Evolutionary conservation across 345 rosid species (phyloP).

Genomic region (Turritis glabra): DNA sequence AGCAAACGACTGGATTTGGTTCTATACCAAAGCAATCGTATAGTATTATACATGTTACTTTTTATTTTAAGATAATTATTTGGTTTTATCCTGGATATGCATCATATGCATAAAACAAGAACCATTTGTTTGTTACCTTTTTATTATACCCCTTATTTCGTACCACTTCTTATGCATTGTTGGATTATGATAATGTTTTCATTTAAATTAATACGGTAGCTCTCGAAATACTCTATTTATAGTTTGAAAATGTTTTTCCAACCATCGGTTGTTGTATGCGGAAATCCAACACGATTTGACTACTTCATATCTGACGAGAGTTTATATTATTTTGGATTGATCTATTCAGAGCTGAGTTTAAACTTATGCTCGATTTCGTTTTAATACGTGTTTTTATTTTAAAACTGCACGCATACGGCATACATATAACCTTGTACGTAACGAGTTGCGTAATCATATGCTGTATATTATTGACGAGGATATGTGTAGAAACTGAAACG

Average conservation of each 20-base stretch:
- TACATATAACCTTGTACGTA: conserved; percentile 1
- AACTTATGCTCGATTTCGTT: background rate
- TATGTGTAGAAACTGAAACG: background rate
- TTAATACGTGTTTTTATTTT: background rate
- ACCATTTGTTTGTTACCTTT: background rate
- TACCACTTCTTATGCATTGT: background rate
- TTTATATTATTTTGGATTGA: background rate
- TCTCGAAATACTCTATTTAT: background rate
- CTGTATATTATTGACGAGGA: conserved; percentile 7
- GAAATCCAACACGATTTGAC: background rate
- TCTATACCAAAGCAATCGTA: background rate
- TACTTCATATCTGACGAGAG: background rate
- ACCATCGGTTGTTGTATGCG: conserved; percentile 2
- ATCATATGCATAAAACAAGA: background rate
- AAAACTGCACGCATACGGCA: background rate
- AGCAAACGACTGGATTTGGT: conserved; percentile 11
- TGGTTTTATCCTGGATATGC: background rate
- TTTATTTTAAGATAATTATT: background rate
- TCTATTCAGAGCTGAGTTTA: background rate
- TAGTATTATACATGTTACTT: background rate
- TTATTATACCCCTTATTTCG: background rate
- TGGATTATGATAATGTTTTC: background rate
- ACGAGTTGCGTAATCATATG: conserved; percentile 28
- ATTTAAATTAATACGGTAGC: background rate
- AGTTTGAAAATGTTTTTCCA: background rate